Percentiles rank a stretch among this genome's conserved stretches.
These are phyloP conservation scores for Hirsutella rhossiliensis DNA, from an alignment of 2,329 filamentous ascomycete genomes.

Conservation along the genomic window DNA sequence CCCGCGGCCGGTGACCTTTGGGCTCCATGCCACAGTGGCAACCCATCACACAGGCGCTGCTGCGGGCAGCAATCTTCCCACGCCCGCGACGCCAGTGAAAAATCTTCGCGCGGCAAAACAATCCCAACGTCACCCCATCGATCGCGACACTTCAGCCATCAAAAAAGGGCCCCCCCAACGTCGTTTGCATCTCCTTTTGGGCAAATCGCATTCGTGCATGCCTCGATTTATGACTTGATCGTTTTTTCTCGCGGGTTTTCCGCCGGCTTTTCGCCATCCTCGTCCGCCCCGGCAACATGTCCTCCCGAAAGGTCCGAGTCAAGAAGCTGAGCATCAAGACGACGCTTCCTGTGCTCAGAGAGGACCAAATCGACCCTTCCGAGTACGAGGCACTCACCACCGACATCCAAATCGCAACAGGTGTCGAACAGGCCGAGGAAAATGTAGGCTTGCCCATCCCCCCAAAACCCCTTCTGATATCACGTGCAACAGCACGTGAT, in stretches of 20 bases:
- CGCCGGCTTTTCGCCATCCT: constrained; percentile 30
- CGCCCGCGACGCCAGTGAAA: constrained; percentile 27
- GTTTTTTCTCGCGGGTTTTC: constrained; percentile 52
- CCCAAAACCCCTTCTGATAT: constrained; percentile 21
- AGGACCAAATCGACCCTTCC: constrained; percentile 77
- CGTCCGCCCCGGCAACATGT: constrained; percentile 37
- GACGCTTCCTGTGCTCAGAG: constrained; percentile 73
- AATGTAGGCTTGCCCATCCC: constrained; percentile 57
- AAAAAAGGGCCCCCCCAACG: constrained; percentile 37
- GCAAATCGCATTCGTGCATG: constrained; percentile 41
- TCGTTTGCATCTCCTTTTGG: constrained; percentile 36
- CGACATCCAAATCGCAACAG: constrained; percentile 80
- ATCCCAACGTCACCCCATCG: constrained; percentile 45
- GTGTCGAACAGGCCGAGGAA: constrained; percentile 95
- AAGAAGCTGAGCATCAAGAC: constrained; percentile 91
- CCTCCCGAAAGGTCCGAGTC: constrained; percentile 61
- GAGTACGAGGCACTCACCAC: constrained; percentile 80
- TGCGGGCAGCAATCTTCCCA: constrained; percentile 10
- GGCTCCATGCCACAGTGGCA: constrained; percentile 3
- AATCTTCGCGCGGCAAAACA: constrained; percentile 41
- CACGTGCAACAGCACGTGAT: constrained; percentile 39
- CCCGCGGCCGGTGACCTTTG: constrained; percentile 6
- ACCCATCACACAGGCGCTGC: constrained; percentile 3
- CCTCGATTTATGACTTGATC: constrained; percentile 48
- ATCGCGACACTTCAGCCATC: constrained; percentile 36